Conservation (phyloP, 306 rosid species). For the Acacia confusa region DNA sequence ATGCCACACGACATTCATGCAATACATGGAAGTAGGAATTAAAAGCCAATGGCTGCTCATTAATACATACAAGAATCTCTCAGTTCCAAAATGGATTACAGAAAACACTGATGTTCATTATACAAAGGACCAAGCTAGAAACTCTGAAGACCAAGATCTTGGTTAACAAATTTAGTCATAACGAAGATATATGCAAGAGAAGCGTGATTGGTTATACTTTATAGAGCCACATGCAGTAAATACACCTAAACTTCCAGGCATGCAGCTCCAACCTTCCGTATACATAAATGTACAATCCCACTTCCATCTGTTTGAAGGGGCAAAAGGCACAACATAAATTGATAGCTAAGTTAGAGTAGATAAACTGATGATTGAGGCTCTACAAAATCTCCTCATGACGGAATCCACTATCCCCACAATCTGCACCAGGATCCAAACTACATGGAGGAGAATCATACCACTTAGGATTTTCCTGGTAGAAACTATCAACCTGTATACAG, state of each 20-base stretch:
- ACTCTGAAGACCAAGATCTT: conserved; percentile 44
- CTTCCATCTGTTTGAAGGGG: conserved; percentile 60
- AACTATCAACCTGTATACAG: conserved; percentile 93
- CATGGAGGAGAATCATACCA: conserved; percentile 99
- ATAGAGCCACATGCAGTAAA: conserved; percentile 66
- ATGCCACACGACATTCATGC: background rate
- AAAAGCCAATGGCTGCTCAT: conserved; percentile 34
- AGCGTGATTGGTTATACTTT: conserved; percentile 50
- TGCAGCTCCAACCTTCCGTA: conserved; percentile 76
- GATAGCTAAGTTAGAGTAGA: conserved; percentile 59
- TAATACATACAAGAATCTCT: conserved; percentile 39
- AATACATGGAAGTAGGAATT: conserved; percentile 9
- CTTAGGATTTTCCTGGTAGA: conserved; percentile 86
- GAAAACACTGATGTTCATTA: conserved; percentile 39
- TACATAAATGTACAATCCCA: conserved; percentile 88
- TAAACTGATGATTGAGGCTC: conserved; percentile 45
- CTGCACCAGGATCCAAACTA: conserved; percentile 82
- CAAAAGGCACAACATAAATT: conserved; percentile 43
- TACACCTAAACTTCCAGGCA: conserved; percentile 54
- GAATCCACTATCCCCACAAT: conserved; percentile 86
- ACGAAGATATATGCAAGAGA: conserved; percentile 51
- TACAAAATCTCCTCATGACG: conserved; percentile 89
- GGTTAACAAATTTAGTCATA: conserved; percentile 47
- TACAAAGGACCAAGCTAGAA: conserved; percentile 41
- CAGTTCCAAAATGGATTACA: conserved; percentile 26